Percentiles rank a stretch among this genome's conserved stretches.
Conservation (phyloP, 176 grass and related monocot species). For the Secale cereale region DNA sequence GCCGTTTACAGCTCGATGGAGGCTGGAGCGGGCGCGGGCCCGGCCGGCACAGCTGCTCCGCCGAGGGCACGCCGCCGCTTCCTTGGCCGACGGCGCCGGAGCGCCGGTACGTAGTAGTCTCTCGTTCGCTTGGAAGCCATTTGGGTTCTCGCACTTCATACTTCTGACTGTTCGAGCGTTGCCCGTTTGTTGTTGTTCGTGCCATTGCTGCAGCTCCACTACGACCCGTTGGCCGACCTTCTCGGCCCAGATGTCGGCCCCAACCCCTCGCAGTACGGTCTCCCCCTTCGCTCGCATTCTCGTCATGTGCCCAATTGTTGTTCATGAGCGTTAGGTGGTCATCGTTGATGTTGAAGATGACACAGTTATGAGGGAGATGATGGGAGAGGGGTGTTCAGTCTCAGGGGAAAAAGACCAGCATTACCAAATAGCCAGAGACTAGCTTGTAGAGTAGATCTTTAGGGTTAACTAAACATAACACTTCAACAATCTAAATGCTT, state of each 20-base stretch:
- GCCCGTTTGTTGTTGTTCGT: constrained; percentile 2
- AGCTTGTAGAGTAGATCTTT: neutral
- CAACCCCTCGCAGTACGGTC: constrained; percentile 33
- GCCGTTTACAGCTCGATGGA: constrained; percentile 5
- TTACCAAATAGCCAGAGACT: neutral
- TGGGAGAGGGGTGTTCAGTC: neutral
- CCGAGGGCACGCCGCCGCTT: constrained; percentile 5
- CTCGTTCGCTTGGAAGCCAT: neutral
- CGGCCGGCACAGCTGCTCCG: neutral
- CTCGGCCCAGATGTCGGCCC: constrained; percentile 40
- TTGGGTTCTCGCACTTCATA: neutral
- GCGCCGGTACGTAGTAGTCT: neutral
- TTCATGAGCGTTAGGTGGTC: neutral
- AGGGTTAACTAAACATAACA: neutral
- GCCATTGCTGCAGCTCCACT: constrained; percentile 40
- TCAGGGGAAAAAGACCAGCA: neutral
- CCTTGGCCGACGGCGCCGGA: constrained; percentile 7
- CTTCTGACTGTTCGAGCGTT: neutral
- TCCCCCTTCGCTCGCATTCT: neutral
- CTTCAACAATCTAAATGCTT: neutral
- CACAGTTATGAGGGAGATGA: neutral
- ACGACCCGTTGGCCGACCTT: constrained; percentile 49
- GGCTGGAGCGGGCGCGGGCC: neutral
- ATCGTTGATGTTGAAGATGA: neutral
- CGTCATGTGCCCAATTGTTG: neutral